These are phyloP conservation scores for Porogramme epimiltina DNA, from an alignment of 1,284 basidiomycete genomes.

Conservation along the genomic window DNA sequence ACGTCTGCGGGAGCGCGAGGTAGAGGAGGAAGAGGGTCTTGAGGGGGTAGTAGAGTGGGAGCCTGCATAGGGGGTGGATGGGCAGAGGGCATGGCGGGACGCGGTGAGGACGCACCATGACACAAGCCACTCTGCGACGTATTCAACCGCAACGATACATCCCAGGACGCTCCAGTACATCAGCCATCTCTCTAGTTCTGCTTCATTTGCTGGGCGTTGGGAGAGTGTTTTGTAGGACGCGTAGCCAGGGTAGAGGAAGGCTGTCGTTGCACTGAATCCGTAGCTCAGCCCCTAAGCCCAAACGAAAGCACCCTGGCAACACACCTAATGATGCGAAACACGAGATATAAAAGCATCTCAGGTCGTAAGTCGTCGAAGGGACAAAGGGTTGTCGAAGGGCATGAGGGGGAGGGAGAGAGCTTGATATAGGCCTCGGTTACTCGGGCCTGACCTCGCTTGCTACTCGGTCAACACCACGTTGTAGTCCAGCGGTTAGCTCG, in stretches of 20 bases:
- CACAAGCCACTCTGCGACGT: constrained; percentile 80
- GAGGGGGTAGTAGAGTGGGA: constrained; percentile 85
- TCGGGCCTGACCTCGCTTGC: background rate
- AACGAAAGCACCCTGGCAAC: background rate
- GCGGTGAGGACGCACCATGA: constrained; percentile 60
- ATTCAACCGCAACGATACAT: constrained; percentile 73
- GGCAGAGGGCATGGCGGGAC: background rate
- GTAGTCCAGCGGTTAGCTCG: too few relatives aligned
- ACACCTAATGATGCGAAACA: constrained; percentile 30
- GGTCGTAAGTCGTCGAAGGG: constrained; percentile 3
- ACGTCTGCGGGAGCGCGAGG: constrained; percentile 87
- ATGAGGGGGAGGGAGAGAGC: constrained; percentile 16
- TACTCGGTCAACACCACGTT: background rate
- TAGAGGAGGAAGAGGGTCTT: constrained; percentile 88
- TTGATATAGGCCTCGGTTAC: constrained; percentile 6
- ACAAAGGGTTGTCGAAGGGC: constrained; percentile 5
- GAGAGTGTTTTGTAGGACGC: constrained; percentile 85
- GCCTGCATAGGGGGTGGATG: constrained; percentile 46
- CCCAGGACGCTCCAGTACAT: constrained; percentile 92
- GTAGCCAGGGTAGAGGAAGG: constrained; percentile 83
- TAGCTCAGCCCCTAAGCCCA: constrained; percentile 3
- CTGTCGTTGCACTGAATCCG: constrained; percentile 55
- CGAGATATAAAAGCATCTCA: constrained; percentile 32
- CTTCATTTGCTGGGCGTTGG: constrained; percentile 76
- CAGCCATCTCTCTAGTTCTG: constrained; percentile 81